Evolutionary conservation across 371 early-diverging fungal genomes (phyloP).

Genomic region (Mucor indicus): DNA sequence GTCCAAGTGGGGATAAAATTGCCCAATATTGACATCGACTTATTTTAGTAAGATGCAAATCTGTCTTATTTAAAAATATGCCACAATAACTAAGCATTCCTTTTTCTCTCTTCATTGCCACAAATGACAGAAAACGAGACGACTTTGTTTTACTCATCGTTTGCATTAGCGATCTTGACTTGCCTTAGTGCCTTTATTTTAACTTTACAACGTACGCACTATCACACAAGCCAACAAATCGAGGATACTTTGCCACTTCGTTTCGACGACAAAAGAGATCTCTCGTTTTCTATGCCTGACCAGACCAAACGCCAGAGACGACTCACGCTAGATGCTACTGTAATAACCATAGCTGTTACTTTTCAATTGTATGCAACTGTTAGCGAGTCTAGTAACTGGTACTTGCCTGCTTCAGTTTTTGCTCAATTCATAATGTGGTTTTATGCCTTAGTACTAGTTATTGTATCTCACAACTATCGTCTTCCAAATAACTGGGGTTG

Average conservation of each 20-base stretch:
- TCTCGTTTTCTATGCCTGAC: constrained; percentile 2
- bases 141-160: no score
- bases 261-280: constrained; percentile 16
- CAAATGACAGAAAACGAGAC: not conserved
- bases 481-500: constrained; percentile 34
- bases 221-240: constrained; percentile 15
- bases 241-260: constrained; percentile 10
- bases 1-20: no score
- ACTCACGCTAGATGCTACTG: constrained; percentile 10
- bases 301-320: constrained; percentile 9
- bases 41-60: no score
- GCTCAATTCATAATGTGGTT: constrained; percentile 21
- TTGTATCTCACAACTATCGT: constrained; percentile 17
- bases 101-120: not conserved
- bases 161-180: constrained; percentile 3
- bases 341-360: not conserved
- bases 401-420: not conserved
- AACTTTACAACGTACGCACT: constrained; percentile 17
- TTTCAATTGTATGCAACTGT: constrained; percentile 10
- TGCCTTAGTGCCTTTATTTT: constrained; percentile 20
- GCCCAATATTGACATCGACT: no score
- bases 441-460: constrained; percentile 19
- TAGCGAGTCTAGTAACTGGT: not conserved
- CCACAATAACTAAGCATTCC: no score
- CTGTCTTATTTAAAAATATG: no score